Conservation (phyloP, 2,329 filamentous ascomycete species). For the Ceratocystis cacaofunesta region DNA sequence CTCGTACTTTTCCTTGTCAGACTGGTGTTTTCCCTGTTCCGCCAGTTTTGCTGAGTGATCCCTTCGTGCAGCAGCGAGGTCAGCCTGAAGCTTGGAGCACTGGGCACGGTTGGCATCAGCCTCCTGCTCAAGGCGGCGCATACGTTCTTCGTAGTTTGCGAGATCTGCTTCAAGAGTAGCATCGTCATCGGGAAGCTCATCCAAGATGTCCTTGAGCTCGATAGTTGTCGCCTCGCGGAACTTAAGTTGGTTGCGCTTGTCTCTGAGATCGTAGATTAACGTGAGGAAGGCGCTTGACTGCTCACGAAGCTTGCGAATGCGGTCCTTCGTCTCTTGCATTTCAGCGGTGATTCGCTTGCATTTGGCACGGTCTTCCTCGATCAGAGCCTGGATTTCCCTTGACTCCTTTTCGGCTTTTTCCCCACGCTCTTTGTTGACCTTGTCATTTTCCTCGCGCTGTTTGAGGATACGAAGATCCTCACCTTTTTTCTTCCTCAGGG, state of each 20-base stretch:
- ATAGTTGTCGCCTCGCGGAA: constrained; percentile 56
- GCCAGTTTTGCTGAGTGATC: constrained; percentile 38
- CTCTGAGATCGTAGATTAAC: constrained; percentile 59
- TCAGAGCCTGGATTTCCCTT: constrained; percentile 48
- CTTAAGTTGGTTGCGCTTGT: constrained; percentile 59
- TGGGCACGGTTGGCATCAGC: constrained; percentile 46
- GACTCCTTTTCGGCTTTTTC: constrained; percentile 55
- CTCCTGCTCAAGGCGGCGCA: constrained; percentile 49
- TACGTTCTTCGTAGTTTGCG: constrained; percentile 62
- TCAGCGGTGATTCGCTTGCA: constrained; percentile 43
- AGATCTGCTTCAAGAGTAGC: constrained; percentile 56
- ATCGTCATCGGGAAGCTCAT: constrained; percentile 66
- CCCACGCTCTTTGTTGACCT: constrained; percentile 71
- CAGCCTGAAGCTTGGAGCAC: constrained; percentile 48
- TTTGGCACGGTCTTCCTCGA: constrained; percentile 45
- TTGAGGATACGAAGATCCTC: constrained; percentile 59
- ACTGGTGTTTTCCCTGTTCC: constrained; percentile 65
- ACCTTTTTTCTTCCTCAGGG: constrained; percentile 67
- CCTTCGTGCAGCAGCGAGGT: constrained; percentile 31
- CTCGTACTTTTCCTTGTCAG: constrained; percentile 77
- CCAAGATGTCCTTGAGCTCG: constrained; percentile 56
- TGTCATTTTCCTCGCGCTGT: constrained; percentile 60
- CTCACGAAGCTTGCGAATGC: constrained; percentile 51
- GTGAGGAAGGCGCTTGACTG: constrained; percentile 59
- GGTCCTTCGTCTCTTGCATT: constrained; percentile 43